Evolutionary conservation across 257 asterid genomes (phyloP).

Genomic region (Anisodus tanguticus): DNA sequence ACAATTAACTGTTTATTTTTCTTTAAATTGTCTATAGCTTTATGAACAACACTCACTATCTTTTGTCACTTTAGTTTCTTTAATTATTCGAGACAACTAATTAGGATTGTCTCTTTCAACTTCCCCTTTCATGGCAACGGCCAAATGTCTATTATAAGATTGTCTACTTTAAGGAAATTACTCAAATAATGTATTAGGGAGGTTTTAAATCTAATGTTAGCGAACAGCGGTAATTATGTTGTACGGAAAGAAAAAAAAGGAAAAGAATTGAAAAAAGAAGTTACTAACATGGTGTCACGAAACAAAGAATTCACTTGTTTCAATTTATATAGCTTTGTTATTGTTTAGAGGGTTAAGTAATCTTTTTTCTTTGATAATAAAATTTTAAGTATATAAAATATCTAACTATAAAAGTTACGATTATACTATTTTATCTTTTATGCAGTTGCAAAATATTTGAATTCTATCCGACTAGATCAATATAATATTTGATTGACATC

Average conservation of each 20-base stretch:
- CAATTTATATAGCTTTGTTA: not conserved
- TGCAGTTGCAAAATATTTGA: not conserved
- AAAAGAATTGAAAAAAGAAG: no score
- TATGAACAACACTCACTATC: not conserved
- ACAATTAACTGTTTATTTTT: not conserved
- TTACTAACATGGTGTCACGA: not conserved
- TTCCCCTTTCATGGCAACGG: not conserved
- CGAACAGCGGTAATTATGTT: not conserved
- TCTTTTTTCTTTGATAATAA: not conserved
- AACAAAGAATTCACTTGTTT: not conserved
- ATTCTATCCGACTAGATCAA: not conserved
- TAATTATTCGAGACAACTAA: not conserved
- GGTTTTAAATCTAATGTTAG: not conserved
- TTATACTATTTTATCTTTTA: not conserved
- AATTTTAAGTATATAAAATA: not conserved
- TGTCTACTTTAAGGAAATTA: not conserved
- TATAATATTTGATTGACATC: not conserved
- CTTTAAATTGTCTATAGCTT: not conserved
- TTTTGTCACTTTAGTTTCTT: conserved; percentile 10
- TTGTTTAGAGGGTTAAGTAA: not conserved
- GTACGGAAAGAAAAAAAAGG: not conserved
- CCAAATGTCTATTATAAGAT: not conserved
- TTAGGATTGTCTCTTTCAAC: conserved; percentile 18
- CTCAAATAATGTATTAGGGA: not conserved
- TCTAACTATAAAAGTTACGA: not conserved